A percentile compares a stretch with the other conserved stretches of the same genome.
phyloP scores from a whole-genome alignment of 768 basidiomycete species.

The Kondoa malvinella region DNA sequence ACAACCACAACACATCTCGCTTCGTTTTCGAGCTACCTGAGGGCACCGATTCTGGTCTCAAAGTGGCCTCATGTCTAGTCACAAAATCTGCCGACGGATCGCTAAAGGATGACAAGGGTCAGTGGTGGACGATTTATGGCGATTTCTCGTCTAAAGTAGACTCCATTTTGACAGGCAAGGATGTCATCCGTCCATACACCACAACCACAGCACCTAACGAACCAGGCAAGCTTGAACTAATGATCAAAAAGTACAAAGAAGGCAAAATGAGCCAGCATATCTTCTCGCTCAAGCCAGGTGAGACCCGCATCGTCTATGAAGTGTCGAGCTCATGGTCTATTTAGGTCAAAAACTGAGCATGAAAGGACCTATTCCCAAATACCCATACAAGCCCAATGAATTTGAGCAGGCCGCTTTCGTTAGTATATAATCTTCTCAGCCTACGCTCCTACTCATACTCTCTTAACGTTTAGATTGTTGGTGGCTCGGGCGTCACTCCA shows the following conservation, averaged over 20 bases:
- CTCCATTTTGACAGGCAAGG: constrained; percentile 26
- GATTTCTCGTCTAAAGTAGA: background rate
- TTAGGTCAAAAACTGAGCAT: constrained; percentile 65
- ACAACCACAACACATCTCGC: constrained; percentile 87
- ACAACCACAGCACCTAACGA: constrained; percentile 53
- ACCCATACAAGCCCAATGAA: constrained; percentile 23
- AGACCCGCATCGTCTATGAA: no score
- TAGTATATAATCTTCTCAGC: background rate
- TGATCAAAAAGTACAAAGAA: constrained; percentile 55
- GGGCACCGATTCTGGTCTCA: constrained; percentile 57
- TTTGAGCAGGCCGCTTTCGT: constrained; percentile 54
- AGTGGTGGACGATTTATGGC: constrained; percentile 28
- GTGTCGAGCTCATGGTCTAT: constrained; percentile 53
- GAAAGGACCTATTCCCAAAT: constrained; percentile 71
- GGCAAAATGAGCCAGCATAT: no score
- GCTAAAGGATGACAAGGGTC: constrained; percentile 53
- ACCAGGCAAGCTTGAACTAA: constrained; percentile 36
- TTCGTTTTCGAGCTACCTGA: constrained; percentile 45
- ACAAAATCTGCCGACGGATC: constrained; percentile 56
- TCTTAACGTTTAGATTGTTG: no score
- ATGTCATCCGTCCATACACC: constrained; percentile 80
- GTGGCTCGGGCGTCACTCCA: constrained; percentile 33
- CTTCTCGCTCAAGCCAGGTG: no score
- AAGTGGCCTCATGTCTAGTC: constrained; percentile 59
- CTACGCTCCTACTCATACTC: background rate